phyloP scores from a whole-genome alignment of 208 protist genomes.

The Tetramitus jugosus region DNA sequence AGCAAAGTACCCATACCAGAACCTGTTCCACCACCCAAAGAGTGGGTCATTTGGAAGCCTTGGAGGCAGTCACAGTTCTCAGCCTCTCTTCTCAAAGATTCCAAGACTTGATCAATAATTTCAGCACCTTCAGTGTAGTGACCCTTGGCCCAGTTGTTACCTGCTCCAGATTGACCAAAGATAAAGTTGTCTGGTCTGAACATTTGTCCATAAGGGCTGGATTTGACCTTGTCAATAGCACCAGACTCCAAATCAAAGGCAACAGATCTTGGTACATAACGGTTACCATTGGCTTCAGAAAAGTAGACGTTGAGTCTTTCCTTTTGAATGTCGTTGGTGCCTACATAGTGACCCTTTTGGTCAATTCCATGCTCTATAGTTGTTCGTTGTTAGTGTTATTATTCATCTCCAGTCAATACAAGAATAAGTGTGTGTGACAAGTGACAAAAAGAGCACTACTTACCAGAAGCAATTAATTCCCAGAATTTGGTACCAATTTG shows the following conservation, averaged over 20 bases:
- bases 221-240: slow-evolving; percentile 53
- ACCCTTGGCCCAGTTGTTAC: slow-evolving; percentile 73
- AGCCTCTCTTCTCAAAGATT: slow-evolving; percentile 61
- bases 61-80: slow-evolving; percentile 62
- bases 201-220: slow-evolving; percentile 38
- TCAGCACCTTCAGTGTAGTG: slow-evolving; percentile 65
- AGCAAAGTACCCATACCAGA: slow-evolving; percentile 62
- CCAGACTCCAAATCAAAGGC: slow-evolving; percentile 50
- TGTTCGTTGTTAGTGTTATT: neutral
- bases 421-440: too few species aligned
- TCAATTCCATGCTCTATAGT: slow-evolving; percentile 3
- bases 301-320: slow-evolving; percentile 15
- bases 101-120: slow-evolving; percentile 54
- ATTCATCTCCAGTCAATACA: too few species aligned
- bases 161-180: slow-evolving; percentile 38
- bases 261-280: slow-evolving; percentile 29
- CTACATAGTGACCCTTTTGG: neutral
- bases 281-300: neutral
- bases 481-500: slow-evolving; percentile 67
- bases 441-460: too few species aligned
- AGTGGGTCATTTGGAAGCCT: slow-evolving; percentile 67
- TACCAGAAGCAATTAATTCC: slow-evolving; percentile 40
- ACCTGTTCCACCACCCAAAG: slow-evolving; percentile 65
- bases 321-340: neutral
- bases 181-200: slow-evolving; percentile 64